Percentiles rank a stretch among this genome's conserved stretches.
Conservation (phyloP, 2,329 filamentous ascomycete species). For the Metarhizium guizhouense region DNA sequence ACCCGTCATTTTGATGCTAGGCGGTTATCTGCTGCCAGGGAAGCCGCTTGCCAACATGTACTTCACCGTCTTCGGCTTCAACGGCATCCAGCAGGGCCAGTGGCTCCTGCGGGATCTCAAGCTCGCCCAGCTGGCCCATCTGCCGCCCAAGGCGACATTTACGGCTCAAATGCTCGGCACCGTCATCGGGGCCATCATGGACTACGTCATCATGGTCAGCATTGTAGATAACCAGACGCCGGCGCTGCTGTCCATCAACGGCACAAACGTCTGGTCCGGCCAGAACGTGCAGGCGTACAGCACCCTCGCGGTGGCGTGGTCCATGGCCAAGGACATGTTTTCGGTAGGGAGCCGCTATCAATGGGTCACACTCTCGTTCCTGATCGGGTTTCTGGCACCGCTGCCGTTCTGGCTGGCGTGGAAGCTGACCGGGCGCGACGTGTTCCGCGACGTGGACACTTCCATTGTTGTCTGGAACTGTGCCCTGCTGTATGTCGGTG, state of each 20-base stretch:
- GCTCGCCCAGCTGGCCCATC: conserved; percentile 24
- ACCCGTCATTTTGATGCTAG: conserved; percentile 35
- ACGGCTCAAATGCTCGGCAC: conserved; percentile 30
- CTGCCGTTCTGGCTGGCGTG: conserved; percentile 28
- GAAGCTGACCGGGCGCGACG: conserved; percentile 6
- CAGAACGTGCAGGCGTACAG: conserved; percentile 38
- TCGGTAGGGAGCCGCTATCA: conserved; percentile 13
- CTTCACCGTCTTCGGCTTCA: conserved; percentile 28
- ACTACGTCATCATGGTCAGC: conserved; percentile 35
- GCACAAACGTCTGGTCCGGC: conserved; percentile 34
- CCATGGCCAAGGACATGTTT: conserved; percentile 14
- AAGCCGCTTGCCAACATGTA: conserved; percentile 34
- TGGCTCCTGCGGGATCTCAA: conserved; percentile 17
- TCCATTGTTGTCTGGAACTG: conserved; percentile 33
- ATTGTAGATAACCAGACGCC: conserved; percentile 33
- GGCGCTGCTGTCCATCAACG: conserved; percentile 26
- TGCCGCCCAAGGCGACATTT: conserved; percentile 10
- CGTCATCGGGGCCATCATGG: conserved; percentile 31
- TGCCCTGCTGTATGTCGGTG: conserved; percentile 30
- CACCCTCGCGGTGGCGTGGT: conserved; percentile 21
- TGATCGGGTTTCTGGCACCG: conserved; percentile 24
- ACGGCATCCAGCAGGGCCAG: conserved; percentile 22
- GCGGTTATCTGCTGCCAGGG: conserved; percentile 34
- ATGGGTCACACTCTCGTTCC: conserved; percentile 8
- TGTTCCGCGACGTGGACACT: conserved; percentile 26